Percentiles rank a stretch among this genome's conserved stretches.
Evolutionary conservation across 2,329 filamentous ascomycete genomes (phyloP).

Genomic region (Trichoderma guizhouense): DNA sequence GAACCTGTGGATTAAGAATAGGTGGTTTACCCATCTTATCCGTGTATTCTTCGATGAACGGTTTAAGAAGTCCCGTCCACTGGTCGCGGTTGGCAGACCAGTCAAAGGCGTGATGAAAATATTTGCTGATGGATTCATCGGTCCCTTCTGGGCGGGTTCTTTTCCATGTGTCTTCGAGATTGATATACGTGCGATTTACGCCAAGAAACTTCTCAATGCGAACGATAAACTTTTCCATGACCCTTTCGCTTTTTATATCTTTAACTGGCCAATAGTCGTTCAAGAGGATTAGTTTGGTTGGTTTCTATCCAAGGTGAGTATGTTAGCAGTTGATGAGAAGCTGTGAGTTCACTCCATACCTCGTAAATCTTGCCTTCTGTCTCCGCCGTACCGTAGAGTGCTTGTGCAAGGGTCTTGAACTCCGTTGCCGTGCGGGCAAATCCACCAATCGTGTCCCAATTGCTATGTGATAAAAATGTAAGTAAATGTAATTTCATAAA

Average conservation of each 20-base stretch:
- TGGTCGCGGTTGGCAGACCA: too few relatives aligned
- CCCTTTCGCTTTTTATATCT: not conserved
- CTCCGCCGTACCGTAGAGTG: not conserved
- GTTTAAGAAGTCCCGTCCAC: too few relatives aligned
- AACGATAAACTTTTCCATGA: too few relatives aligned
- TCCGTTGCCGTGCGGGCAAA: not conserved
- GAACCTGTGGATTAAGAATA: too few relatives aligned
- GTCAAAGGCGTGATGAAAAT: too few relatives aligned
- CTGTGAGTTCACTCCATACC: not conserved
- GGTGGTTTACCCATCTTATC: too few relatives aligned
- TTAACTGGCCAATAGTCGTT: not conserved
- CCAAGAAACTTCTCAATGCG: too few relatives aligned
- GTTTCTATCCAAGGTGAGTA: not conserved
- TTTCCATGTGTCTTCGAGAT: too few relatives aligned
- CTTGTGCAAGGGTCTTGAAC: not conserved
- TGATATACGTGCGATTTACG: too few relatives aligned
- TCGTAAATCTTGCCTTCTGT: not conserved
- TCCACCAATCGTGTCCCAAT: not conserved
- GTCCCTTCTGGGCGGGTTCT: too few relatives aligned
- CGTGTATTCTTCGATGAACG: too few relatives aligned
- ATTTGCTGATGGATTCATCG: too few relatives aligned
- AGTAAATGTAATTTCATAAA: not conserved
- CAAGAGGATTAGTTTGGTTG: not conserved
- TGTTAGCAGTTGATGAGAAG: not conserved
- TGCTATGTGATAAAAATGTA: not conserved